Conservation (phyloP, 2,329 filamentous ascomycete species). For the Colletotrichum destructivum region DNA sequence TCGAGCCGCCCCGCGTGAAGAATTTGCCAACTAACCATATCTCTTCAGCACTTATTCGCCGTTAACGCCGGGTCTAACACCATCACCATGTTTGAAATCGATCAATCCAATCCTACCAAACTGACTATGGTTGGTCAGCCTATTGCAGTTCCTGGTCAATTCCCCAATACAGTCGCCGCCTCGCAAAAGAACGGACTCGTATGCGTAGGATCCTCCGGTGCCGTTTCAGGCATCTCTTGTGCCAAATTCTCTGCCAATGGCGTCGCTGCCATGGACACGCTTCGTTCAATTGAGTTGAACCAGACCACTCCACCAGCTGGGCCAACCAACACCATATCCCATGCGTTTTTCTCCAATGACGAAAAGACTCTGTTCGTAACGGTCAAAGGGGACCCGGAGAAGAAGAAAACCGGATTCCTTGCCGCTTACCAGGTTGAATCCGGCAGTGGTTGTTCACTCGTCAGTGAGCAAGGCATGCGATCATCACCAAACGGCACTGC, state of each 20-base stretch:
- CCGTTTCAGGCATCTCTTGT: conserved; percentile 62
- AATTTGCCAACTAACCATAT: conserved; percentile 18
- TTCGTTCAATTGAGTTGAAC: conserved; percentile 63
- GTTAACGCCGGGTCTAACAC: conserved; percentile 70
- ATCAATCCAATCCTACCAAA: conserved; percentile 57
- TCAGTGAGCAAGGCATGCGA: conserved; percentile 47
- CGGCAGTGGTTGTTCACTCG: conserved; percentile 15
- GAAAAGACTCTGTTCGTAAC: conserved; percentile 66
- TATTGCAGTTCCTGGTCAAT: conserved; percentile 62
- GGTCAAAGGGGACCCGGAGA: conserved; percentile 71
- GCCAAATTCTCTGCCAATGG: conserved; percentile 55
- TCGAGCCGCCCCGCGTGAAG: background rate
- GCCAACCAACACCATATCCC: conserved; percentile 72
- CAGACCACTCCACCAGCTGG: conserved; percentile 73
- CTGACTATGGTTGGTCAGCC: conserved; percentile 62
- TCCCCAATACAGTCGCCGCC: conserved; percentile 66
- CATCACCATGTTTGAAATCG: conserved; percentile 64
- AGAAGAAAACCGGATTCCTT: conserved; percentile 71
- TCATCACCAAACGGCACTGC: conserved; percentile 69
- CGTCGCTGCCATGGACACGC: conserved; percentile 59
- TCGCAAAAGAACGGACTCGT: conserved; percentile 59
- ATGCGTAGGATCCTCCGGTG: conserved; percentile 63
- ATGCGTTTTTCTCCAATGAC: conserved; percentile 72
- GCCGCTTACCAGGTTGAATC: conserved; percentile 63
- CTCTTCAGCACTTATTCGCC: conserved; percentile 65